Base-by-base conservation (phyloP, 352 stramenopile genomes). In the Salisapilia sapeloensis region DNA sequence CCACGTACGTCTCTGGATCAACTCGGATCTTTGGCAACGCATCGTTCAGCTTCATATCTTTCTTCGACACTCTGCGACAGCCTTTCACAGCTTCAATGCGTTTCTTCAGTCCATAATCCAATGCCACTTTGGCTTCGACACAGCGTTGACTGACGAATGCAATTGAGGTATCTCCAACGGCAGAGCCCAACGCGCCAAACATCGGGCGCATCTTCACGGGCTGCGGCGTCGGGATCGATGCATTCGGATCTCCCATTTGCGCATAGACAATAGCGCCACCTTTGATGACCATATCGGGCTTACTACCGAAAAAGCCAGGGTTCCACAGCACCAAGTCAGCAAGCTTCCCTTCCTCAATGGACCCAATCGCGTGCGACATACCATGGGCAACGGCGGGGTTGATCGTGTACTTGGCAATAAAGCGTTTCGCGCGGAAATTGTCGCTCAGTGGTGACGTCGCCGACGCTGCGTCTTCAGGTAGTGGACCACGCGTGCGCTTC, bases 321-420 rank as follows among this genome's bases (percentile, higher is more conserved):
- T 96, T 94, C 92, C 92, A 98, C 12, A 98, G 52, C 4, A 82
- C 71, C 2, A 98, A 59, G 55, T 98, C 93, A 1, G 92, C 93
- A 10, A 96, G 60, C 53, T 97, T 98, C 28, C 50, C 53, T 18
- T 56, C 42, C 59, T 98, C 91, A 15, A 97, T 55, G 5, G 79
- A 96, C 6, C 93, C 93, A 33, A 98, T 92, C 32, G 95, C 35
- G 50, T 97, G 74, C n/a, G 64, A 67, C 80, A 98, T 96, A 5
- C 93, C 93, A 54, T 98, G 93, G 1, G 92, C 84, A 38, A 98
- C 93, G 21, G 86, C 86, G 12, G 93, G 92, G 48, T 98, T 98
- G 53, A 97, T 96, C 29, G 93, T 98, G 62, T 98, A 98, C 53
- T 98, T 98, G 20, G 93, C 84, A 29, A 98, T 48, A 60, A 97